phyloP scores from a whole-genome alignment of 2,329 filamentous ascomycete genomes.

The Colletotrichum coccodes region DNA sequence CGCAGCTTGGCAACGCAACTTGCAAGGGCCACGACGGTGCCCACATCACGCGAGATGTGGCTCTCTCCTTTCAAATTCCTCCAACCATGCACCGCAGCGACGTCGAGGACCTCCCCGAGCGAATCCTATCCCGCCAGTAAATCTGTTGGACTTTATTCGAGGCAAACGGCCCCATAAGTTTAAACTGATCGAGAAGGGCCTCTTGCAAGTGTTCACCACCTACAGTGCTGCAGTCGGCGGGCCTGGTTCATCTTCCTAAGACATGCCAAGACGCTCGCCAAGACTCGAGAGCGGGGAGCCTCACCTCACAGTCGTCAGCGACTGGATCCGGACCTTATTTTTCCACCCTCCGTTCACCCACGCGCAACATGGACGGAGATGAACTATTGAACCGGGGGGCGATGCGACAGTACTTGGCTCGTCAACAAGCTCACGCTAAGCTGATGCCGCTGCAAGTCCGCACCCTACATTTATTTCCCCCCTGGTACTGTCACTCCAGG shows the following conservation, averaged over 20 bases:
- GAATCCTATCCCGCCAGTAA: background rate
- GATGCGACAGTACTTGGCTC: slow-evolving; percentile 19
- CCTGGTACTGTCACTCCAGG: background rate
- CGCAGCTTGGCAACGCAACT: slow-evolving; percentile 1
- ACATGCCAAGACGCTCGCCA: slow-evolving; percentile 27
- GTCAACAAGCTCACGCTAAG: slow-evolving; percentile 8
- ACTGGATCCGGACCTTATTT: slow-evolving; percentile 30
- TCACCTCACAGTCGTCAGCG: background rate
- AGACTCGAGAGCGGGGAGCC: slow-evolving; percentile 25
- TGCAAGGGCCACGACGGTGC: background rate
- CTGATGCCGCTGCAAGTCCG: slow-evolving; percentile 7
- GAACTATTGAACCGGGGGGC: background rate
- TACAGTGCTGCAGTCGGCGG: background rate
- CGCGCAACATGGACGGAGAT: slow-evolving; percentile 16
- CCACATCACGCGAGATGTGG: slow-evolving; percentile 25
- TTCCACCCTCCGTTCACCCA: slow-evolving; percentile 16
- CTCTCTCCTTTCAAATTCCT: background rate
- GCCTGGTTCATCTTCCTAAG: slow-evolving; percentile 1
- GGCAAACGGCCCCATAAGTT: slow-evolving; percentile 8
- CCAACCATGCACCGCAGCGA: background rate
- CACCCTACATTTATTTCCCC: background rate
- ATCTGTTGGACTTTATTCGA: slow-evolving; percentile 10
- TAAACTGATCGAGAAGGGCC: slow-evolving; percentile 16
- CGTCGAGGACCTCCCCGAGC: background rate
- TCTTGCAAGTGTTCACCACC: background rate